Evolutionary conservation across 1,139 yeast species (phyloP), one percentile per base, ranked within the genome.

Genomic region (Scheffersomyces parashehatae): DNA sequence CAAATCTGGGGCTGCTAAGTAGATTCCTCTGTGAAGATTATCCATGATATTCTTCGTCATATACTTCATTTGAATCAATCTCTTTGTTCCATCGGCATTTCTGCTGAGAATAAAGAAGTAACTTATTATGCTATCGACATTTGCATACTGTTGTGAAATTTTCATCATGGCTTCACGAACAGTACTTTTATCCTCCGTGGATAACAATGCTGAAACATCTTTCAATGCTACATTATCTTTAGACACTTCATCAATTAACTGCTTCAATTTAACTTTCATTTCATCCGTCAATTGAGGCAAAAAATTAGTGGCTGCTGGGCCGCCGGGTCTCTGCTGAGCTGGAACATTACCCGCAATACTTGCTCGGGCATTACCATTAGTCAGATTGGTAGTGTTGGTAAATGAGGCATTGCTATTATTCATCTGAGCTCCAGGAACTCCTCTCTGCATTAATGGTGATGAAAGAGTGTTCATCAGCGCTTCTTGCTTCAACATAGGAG

Each of bases 41-140:
- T 88, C 95, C 58, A 84, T 68, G 48, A 88, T 86, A 59, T 84
- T 85, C 55, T 82, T 84, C 36, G 88, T 81, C 85, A 88, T 85
- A 49, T 82, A 76, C 62, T 88, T 84, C 75, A 88, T 81, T 60
- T 87, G 93, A 47, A 89, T 74, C 49, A 89, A 76, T 50, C 88
- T 78, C 55, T 82, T 82, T 1, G 96, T 85, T 5, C 88, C 91
- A 44, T 82, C 88, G 37, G 75, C 77, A 59, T 85, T 87, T 54
- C 84, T 80, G 1, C 95, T 85, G 44, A 88, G 72, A 47, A 85
- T 78, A 58, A 79, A 88, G 55, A 87, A 88, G 58, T 87, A 83
- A 36, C 95, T 89, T 39, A 88, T 82, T 39, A 88, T 74, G 49
- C 83, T 83, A 58, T 88, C 95, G 16, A 86, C 86, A 52, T 83